Base-by-base conservation (phyloP, 1,139 yeast genomes). In the Kodamaea sp. region DNA sequence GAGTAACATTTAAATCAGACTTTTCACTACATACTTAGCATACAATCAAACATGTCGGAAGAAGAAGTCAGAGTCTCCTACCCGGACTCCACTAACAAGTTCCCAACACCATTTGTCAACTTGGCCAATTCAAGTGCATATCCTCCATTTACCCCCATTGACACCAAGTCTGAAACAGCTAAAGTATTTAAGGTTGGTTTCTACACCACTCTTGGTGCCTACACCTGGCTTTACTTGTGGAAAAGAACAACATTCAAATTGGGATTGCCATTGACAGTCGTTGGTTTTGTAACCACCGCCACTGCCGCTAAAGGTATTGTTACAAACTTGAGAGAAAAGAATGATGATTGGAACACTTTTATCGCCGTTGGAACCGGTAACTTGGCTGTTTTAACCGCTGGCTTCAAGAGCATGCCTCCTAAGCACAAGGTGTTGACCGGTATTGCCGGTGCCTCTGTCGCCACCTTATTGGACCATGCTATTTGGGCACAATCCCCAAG, bases 321-420 rank as follows among this genome's bases (percentile, higher is more conserved):
- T 36, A 62, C 75, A 44, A 71, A 71, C 53, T 59, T 71, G 50
- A 65, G 77, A 60, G 75, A 70, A 51, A 69, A 61, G 55, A 70
- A 70, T 49, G 77, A 71, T 55, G 74, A 71, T 33, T 71, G 77
- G 77, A 71, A 71, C 57, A 64, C 69, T 8, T 68, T 71, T 52
- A 63, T 70, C 67, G 76, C 67, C 15, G 70, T 70, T 37, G 70
- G 65, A 31, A 57, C 66, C 25, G 75, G 74, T 47, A 70, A 70
- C 55, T 58, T 69, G 49, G 66, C 62, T 8, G 63, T 62, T 38
- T 67, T 70, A 51, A 61, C 69, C 23, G 66, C 62, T 32, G 75
- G 72, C 5, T 69, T 67, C 59, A 67, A 58, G 54, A 52, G 39
- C 41, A 67, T 70, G 70, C 76, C 76, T 1, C 50, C 54, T 32